Evolutionary conservation across 2,329 filamentous ascomycete genomes (phyloP), one percentile per base, ranked within the genome.

Genomic region (Colletotrichum acutatum): DNA sequence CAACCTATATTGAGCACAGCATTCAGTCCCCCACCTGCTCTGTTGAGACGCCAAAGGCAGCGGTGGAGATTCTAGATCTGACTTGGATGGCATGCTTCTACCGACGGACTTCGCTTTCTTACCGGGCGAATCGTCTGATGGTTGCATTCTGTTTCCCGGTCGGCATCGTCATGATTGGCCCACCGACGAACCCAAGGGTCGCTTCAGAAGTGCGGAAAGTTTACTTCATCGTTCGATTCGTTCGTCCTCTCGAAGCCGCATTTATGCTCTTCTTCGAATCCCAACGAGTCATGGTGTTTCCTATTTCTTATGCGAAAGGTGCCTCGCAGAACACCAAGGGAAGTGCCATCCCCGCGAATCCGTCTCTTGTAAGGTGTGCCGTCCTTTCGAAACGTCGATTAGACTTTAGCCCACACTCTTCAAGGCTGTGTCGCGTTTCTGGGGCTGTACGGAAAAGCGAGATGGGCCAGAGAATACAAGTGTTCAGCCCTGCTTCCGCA

Each of bases 401-500:
- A 54, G 63, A 52, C 70, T 64, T 72, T 32, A 42, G 32, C 16
- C 42, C 19, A 42, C 16, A 30, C 30, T 69, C n/a, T 30, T 14
- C 70, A 69, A 64, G 58, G 46, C 8, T 46, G 37, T n/a, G 26
- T 7, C n/a, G 14, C 11, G 28, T 69, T 24, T n/a, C 32, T 28
- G 26, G 53, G 26, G 69, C 59, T 42, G 37, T 32, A 6, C 19
- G 19, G 12, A 49, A 46, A 19, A 9, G 42, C 42, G 19, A 9
- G 46, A 19, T 32, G 19, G 14, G 19, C 9, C 2, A 53, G 26
- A n/a, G 53, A 22, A 34, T 7, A 42, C 37, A 3, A 14, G 16
- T 42, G 22, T 46, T 77, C 71, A 82, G 30, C 83, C 82, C 32
- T 83, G 82, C 67, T 90, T 83, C 68, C 90, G 84, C 28, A 93